Base-by-base conservation (phyloP, 306 rosid species). In the Cercis canadensis region DNA sequence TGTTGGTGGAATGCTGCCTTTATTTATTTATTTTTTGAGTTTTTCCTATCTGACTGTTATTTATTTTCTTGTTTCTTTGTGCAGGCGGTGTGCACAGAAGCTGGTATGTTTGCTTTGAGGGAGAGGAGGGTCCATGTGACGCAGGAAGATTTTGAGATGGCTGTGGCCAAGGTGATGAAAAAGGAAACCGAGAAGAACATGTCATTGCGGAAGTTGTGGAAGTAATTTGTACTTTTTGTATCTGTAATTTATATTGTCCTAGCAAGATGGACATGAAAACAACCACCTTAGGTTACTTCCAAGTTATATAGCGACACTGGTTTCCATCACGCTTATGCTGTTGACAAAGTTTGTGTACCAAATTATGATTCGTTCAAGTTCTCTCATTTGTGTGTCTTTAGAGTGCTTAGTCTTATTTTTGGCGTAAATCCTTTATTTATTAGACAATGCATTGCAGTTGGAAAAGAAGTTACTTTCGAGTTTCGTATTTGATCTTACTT, bases 31-130 rank as follows among this genome's bases (percentile, higher is more conserved):
- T 24, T 24, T 24, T 33, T 69, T 2, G 34, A 69, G 47, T 44
- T 18, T 53, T 31, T 5, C 36, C 15, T 49, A 40, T 19, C 18
- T 43, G 66, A 45, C 13, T 29, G 41, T 37, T 24, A 7, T 32
- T 41, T 7, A 40, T n/a, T 49, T 37, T 43, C 53, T 7, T 10
- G 33, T 55, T 46, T 19, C 3, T 40, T 6, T 52, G 3, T 37
- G 58, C 86, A 94, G 99, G 99, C 99, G n/a, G 99, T 95, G 11
- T 92, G 99, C 86, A 95, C 99, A 39, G 99, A 95, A 84, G 97
- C 99, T 6, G 99, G 99, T 18, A 95, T 95, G 99, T 95, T 95
- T 81, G 97, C 99, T 39, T 68, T 95, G 82, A 89, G 99, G 75
- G 97, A 89, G 85, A 83, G 99, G 75, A 87, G 99, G 67, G 96